These are phyloP conservation scores for Russula ochroleuca DNA, from an alignment of 768 basidiomycete species.

Conservation along the genomic window DNA sequence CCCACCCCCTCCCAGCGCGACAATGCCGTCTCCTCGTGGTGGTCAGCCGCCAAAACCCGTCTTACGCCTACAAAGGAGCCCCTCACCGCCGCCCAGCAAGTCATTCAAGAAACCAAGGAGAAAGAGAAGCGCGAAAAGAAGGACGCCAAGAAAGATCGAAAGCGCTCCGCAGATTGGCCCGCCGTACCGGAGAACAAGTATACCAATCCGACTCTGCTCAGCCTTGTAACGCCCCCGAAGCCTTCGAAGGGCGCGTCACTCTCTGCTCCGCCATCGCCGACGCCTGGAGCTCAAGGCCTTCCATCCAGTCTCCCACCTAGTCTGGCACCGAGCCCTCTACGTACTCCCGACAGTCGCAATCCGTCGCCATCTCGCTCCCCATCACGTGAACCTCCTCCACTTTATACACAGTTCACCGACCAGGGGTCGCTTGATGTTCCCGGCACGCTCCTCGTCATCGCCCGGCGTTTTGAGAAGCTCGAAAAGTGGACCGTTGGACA, in stretches of 20 bases:
- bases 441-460: constrained; percentile 67
- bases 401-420: constrained; percentile 71
- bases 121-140: constrained; percentile 50
- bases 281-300: constrained; percentile 49
- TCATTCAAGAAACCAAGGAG: constrained; percentile 69
- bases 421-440: constrained; percentile 73
- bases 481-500: constrained; percentile 89
- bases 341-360: constrained; percentile 41
- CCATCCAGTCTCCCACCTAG: constrained; percentile 48
- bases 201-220: constrained; percentile 54
- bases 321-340: constrained; percentile 62
- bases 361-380: constrained; percentile 51
- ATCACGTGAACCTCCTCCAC: constrained; percentile 57
- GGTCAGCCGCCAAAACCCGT: constrained; percentile 66
- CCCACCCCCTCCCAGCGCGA: constrained; percentile 65
- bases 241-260: constrained; percentile 47
- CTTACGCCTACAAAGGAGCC: constrained; percentile 75
- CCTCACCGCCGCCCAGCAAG: constrained; percentile 82
- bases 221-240: constrained; percentile 47
- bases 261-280: constrained; percentile 59
- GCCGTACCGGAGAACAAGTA: constrained; percentile 48
- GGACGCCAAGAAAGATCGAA: constrained; percentile 37
- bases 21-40: constrained; percentile 47
- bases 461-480: constrained; percentile 80
- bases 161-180: constrained; percentile 47